Evolutionary conservation across 805 yeast genomes (phyloP), one percentile per base, ranked within the genome.

Genomic region (Scheffersomyces lignosus): DNA sequence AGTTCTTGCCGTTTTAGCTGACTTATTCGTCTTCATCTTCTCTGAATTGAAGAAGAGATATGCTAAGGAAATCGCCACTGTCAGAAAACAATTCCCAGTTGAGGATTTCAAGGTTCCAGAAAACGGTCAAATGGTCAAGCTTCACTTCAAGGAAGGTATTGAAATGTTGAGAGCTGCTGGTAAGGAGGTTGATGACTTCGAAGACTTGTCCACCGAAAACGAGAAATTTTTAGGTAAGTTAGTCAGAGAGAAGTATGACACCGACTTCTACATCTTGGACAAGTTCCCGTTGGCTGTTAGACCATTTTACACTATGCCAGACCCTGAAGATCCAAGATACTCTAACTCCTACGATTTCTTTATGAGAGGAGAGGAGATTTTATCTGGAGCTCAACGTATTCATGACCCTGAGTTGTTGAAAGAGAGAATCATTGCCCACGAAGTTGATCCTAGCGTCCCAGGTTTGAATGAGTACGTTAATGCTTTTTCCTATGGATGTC

Each of bases 301-400:
- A 75, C 99, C 99, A 40, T 93, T 93, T 79, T 93, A 93, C 78
- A 93, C 99, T 33, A 93, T 93, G 99, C 98, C 99, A 45, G 96
- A 89, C 63, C 77, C 98, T 14, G 83, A 80, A 56, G 90, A 93
- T 70, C 80, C 96, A 47, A 77, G 83, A 52, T 90, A 90, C 72
- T 90, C 98, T 47, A 93, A 93, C 80, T 91, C 98, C 15, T 93
- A 91, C 62, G 99, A 93, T 72, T 93, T 93, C 83, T 93, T 93
- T 78, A 93, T 93, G 99, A 85, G 99, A 74, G 99, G 99, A 62
- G 99, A 93, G 73, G 99, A 93, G 71, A 93, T 93, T 55, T 72
- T 93, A 52, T 88, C 96, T n/a, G 99, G 99, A 56, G 99, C 99
- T 40, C 99, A 93, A 74, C 96, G 99, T 79, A 80, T 93, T 52